phyloP scores from a whole-genome alignment of 179 eudicot genomes.

The Drosera spatulata region DNA sequence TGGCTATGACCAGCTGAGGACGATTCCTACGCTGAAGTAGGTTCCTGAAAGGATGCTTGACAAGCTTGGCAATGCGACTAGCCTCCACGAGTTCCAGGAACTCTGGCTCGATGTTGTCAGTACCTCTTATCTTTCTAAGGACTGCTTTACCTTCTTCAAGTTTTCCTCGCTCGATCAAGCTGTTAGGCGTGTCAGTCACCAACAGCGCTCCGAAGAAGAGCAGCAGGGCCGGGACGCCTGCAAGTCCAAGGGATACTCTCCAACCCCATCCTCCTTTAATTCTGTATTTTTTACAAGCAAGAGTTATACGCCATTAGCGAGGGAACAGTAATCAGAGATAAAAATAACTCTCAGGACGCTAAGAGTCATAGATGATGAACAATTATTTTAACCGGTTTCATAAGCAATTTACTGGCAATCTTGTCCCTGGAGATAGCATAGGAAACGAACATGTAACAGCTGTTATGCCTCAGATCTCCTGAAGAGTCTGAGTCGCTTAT shows the following conservation, averaged over 20 bases:
- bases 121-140: constrained; percentile 60
- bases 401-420: too few relatives aligned
- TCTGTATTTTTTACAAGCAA: constrained; percentile 17
- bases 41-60: constrained; percentile 67
- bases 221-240: constrained; percentile 63
- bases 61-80: constrained; percentile 50
- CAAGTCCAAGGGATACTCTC: constrained; percentile 80
- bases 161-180: constrained; percentile 69
- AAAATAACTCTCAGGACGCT: too few relatives aligned
- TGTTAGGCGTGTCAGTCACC: constrained; percentile 79
- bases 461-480: too few relatives aligned
- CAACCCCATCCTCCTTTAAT: constrained; percentile 88
- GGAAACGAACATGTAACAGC: too few relatives aligned
- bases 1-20: constrained; percentile 67
- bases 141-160: constrained; percentile 69
- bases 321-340: too few relatives aligned
- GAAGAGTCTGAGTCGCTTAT: too few relatives aligned
- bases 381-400: too few relatives aligned
- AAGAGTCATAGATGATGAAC: too few relatives aligned
- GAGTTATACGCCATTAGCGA: neutral
- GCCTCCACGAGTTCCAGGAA: constrained; percentile 67
- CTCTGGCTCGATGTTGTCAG: constrained; percentile 75
- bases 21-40: constrained; percentile 51
- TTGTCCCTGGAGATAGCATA: too few relatives aligned
- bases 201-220: constrained; percentile 63